Evolutionary conservation across 1,284 basidiomycete species (phyloP).

Genomic region (Jaminaea rosea): DNA sequence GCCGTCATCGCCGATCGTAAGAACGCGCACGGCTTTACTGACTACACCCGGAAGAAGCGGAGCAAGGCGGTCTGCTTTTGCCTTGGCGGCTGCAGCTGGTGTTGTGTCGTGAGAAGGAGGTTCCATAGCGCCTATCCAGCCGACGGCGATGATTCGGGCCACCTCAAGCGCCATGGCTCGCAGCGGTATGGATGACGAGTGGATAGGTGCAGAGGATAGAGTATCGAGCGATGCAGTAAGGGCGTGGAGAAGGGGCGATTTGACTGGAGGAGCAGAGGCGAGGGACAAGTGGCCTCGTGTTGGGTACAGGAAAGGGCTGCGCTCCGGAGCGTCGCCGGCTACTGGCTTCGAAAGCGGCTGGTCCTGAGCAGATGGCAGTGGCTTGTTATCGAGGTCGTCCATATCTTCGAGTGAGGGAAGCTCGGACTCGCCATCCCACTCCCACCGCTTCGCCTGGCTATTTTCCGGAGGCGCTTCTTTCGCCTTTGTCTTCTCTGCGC

Average conservation of each 20-base stretch:
- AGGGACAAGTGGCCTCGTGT: no score
- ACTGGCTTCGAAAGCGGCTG: no score
- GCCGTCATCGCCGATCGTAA: neutral
- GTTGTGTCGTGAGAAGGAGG: neutral
- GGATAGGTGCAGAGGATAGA: neutral
- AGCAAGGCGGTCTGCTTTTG: neutral
- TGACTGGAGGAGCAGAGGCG: neutral
- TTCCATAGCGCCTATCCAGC: neutral
- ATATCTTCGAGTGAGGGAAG: slow-evolving; percentile 29
- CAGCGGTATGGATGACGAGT: neutral
- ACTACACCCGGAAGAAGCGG: neutral
- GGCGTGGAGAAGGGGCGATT: slow-evolving; percentile 3
- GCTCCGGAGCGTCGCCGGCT: no score
- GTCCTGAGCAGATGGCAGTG: no score
- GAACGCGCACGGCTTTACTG: neutral
- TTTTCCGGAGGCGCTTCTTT: neutral
- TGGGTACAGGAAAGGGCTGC: no score
- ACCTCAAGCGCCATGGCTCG: neutral
- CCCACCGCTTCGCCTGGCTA: slow-evolving; percentile 19
- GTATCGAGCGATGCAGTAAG: slow-evolving; percentile 5
- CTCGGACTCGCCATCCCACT: slow-evolving; percentile 43
- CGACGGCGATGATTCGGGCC: neutral
- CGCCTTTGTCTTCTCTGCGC: neutral
- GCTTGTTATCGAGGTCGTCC: slow-evolving; percentile 5
- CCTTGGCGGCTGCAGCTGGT: no score